Conservation (phyloP, 225 moss, liverwort and hornwort species). For the Bryum argenteum region DNA sequence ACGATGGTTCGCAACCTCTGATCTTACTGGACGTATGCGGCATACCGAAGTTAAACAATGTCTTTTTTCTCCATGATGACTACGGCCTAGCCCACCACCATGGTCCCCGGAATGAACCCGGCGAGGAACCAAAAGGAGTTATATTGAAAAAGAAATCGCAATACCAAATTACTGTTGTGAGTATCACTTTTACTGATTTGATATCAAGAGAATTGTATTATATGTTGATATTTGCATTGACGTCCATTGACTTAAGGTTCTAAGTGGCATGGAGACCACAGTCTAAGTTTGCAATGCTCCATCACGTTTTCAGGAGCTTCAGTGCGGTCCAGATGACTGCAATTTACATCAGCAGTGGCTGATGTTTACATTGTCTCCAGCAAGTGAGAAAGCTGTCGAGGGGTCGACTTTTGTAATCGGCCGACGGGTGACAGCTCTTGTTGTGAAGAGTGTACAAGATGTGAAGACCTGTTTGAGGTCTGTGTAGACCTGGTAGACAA, state of each 20-base stretch:
- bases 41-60: constrained; percentile 46
- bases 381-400: constrained; percentile 21
- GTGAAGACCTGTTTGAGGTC: constrained; percentile 65
- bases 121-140: constrained; percentile 32
- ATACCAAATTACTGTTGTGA: constrained; percentile 67
- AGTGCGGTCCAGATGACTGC: constrained; percentile 57
- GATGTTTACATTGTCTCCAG: constrained; percentile 51
- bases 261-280: too few relatives aligned
- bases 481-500: background rate
- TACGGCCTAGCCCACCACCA: constrained; percentile 52
- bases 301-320: constrained; percentile 54
- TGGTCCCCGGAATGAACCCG: constrained; percentile 19
- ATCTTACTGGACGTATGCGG: constrained; percentile 66
- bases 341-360: constrained; percentile 71
- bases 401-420: constrained; percentile 50
- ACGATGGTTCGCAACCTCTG: constrained; percentile 38
- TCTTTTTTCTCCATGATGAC: constrained; percentile 59
- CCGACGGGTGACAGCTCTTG: constrained; percentile 60
- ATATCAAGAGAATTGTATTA: background rate
- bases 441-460: constrained; percentile 63
- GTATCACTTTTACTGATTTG: constrained; percentile 8
- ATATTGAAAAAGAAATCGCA: constrained; percentile 42
- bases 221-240: too few relatives aligned
- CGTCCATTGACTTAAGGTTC: too few relatives aligned
- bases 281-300: background rate